Conservation (phyloP, 352 stramenopile genomes). For the Globisporangium splendens region DNA sequence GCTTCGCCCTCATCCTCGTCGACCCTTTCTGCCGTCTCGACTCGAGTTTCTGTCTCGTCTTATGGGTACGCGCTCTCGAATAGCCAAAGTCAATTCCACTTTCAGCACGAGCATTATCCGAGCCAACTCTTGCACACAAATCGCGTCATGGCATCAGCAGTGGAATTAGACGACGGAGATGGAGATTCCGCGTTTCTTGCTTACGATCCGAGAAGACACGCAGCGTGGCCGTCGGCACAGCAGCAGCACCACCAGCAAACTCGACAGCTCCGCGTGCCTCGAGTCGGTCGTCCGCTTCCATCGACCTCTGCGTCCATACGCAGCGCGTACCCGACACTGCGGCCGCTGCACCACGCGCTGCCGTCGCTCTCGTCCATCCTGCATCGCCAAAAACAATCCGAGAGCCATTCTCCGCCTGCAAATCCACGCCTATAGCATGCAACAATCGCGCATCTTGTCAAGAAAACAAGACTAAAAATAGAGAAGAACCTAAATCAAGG, state of each 20-base stretch:
- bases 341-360: slow-evolving; percentile 23
- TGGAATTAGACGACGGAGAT: slow-evolving; percentile 7
- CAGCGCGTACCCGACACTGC: slow-evolving; percentile 3
- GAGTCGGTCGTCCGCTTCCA: neutral
- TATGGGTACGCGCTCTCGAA: slow-evolving; percentile 2
- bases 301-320: neutral
- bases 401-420: neutral
- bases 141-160: slow-evolving; percentile 9
- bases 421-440: too few relatives aligned
- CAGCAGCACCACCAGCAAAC: neutral
- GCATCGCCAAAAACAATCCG: slow-evolving; percentile 26
- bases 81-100: neutral
- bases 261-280: neutral
- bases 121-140: neutral
- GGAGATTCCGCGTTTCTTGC: neutral
- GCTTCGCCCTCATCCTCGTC: neutral
- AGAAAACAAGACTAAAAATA: neutral
- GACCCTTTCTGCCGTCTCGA: slow-evolving; percentile 8
- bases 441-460: neutral
- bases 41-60: slow-evolving; percentile 9
- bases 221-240: neutral
- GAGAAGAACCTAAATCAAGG: too few relatives aligned
- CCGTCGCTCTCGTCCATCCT: slow-evolving; percentile 41
- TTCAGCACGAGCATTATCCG: slow-evolving; percentile 1
- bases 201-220: neutral